Conservation (phyloP, 164 flowering plant genomes). For the Magnolia kwangsiensis region DNA sequence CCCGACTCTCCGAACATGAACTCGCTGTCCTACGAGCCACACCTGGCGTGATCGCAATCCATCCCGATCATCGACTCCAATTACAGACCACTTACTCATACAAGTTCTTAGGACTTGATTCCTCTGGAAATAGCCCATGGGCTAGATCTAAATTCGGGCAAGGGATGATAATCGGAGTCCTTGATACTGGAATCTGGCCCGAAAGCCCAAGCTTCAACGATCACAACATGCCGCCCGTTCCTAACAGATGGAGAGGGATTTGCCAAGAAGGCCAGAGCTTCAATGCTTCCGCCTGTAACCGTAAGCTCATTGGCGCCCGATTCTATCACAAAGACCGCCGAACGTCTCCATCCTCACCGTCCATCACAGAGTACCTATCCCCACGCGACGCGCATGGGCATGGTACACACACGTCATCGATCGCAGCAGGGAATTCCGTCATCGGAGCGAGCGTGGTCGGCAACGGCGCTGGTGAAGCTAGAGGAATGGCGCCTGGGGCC, state of each 20-base stretch:
- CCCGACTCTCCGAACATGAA: slow-evolving; percentile 46
- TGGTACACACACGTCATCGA: slow-evolving; percentile 90
- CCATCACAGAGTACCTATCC: slow-evolving; percentile 48
- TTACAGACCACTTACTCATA: slow-evolving; percentile 72
- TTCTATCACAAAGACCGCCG: slow-evolving; percentile 27
- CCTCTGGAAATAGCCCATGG: slow-evolving; percentile 29
- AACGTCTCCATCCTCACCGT: slow-evolving; percentile 21
- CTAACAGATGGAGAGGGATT: slow-evolving; percentile 68
- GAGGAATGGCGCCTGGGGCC: slow-evolving; percentile 89
- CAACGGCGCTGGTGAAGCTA: slow-evolving; percentile 65
- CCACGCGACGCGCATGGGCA: slow-evolving; percentile 80
- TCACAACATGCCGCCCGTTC: slow-evolving; percentile 54
- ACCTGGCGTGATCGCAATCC: slow-evolving; percentile 53
- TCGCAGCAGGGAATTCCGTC: slow-evolving; percentile 72
- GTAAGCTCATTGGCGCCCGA: slow-evolving; percentile 17
- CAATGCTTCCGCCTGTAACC: slow-evolving; percentile 7
- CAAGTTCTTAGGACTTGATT: slow-evolving; percentile 61
- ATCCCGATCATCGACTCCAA: slow-evolving; percentile 46
- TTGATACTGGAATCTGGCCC: slow-evolving; percentile 93
- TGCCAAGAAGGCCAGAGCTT: slow-evolving; percentile 9
- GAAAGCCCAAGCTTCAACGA: slow-evolving; percentile 87
- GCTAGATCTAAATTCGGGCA: slow-evolving; percentile 40
- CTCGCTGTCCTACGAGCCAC: slow-evolving; percentile 25
- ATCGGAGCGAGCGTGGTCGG: slow-evolving; percentile 69
- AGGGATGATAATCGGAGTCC: slow-evolving; percentile 73